Percentiles rank a stretch among this genome's conserved stretches.
Conservation (phyloP, 2,329 filamentous ascomycete species). For the Apiospora saccharicola region DNA sequence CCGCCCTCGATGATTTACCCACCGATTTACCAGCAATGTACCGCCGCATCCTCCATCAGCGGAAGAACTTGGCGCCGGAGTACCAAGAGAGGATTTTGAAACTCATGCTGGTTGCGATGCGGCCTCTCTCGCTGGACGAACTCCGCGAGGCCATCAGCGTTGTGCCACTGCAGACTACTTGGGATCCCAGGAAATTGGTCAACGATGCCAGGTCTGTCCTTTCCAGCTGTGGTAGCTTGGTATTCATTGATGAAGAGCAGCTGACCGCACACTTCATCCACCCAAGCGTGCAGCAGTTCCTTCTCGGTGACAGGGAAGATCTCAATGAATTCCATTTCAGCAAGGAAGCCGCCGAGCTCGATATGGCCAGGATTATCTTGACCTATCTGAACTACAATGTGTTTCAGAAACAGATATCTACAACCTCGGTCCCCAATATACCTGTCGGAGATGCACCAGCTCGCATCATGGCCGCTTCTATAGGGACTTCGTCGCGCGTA, state of each 20-base stretch:
- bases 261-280: conserved; percentile 42
- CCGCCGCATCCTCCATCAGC: conserved; percentile 40
- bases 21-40: conserved; percentile 42
- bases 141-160: conserved; percentile 50
- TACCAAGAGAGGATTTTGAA: conserved; percentile 42
- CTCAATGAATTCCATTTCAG: neutral
- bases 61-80: conserved; percentile 26
- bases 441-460: neutral
- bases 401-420: neutral
- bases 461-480: neutral
- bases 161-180: conserved; percentile 37
- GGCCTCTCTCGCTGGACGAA: conserved; percentile 43
- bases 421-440: neutral
- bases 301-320: conserved; percentile 30
- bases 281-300: conserved; percentile 46
- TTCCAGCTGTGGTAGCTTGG: conserved; percentile 43
- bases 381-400: neutral
- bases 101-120: conserved; percentile 40
- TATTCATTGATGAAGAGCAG: conserved; percentile 46
- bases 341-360: neutral
- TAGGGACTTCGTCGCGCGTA: no score
- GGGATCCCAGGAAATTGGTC: conserved; percentile 35
- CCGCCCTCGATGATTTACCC: conserved; percentile 42
- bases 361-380: neutral
- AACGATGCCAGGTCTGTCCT: conserved; percentile 36